Evolutionary conservation across 208 protist species (phyloP), one percentile per base, ranked within the genome.

Genomic region (Wallacemonas sp.): DNA sequence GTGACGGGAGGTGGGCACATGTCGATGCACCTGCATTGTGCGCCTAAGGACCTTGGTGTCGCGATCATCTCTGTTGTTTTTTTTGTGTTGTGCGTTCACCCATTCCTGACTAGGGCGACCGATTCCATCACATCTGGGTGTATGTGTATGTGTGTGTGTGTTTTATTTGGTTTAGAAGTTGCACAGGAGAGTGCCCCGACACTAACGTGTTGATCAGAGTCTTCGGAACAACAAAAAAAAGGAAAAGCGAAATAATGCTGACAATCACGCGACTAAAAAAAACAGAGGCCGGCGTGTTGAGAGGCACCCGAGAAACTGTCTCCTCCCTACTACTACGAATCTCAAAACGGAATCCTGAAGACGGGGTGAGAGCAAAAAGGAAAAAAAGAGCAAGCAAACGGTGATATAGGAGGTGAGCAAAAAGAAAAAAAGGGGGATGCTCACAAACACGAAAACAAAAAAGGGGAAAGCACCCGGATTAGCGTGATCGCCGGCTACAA

Each of bases 241-340:
- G 44, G 27, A 32, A 54, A 57, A 12, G 45, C n/a, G n/a, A n/a
- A n/a, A n/a, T n/a, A n/a, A n/a, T 53, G 59, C 9, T 65, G 59
- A 21, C 22, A 17, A 39, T 53, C 27, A 45, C 30, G 5, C 1
- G 36, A 13, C 12, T 44, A 26, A 62, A 24, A 62, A 0, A 33
- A 39, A 29, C 17, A 46, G 10, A 26, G 41, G n/a, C n/a, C n/a
- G n/a, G n/a, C n/a, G n/a, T n/a, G n/a, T n/a, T n/a, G n/a, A n/a
- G n/a, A n/a, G n/a, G n/a, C n/a, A n/a, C n/a, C n/a, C n/a, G n/a
- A n/a, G n/a, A n/a, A n/a, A n/a, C n/a, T n/a, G n/a, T n/a, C 1
- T 62, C 36, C 36, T 45, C 30, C 5, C 13, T 62, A 37, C 30
- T 30, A 46, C 8, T 62, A 45, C 30, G 55, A 45, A n/a, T 46